Conservation (phyloP, 192 early-diverging fungal genomes). For the Diversispora eburnea region DNA sequence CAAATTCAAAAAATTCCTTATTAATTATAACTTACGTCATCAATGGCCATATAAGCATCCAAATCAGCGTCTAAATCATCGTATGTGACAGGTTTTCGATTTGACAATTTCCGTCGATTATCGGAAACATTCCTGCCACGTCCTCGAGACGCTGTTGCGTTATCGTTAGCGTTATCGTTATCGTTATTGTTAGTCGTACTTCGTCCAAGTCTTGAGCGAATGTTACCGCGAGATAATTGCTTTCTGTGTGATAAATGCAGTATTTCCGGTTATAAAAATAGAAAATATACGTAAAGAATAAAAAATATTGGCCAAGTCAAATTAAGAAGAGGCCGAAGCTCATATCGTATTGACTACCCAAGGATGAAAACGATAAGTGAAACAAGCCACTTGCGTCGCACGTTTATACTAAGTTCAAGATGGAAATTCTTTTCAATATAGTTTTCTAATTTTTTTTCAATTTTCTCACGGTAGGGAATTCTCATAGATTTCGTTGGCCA, state of each 20-base stretch:
- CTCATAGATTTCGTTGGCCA: not conserved
- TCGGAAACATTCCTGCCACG: conserved; percentile 10
- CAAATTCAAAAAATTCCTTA: not conserved
- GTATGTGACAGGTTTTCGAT: conserved; percentile 18
- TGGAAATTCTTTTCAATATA: too few relatives aligned
- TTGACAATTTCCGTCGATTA: not conserved
- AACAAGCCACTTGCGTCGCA: too few relatives aligned
- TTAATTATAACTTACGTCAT: not conserved
- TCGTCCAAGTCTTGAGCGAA: conserved; percentile 18
- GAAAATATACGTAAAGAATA: not conserved
- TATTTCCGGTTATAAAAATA: not conserved
- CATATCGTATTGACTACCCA: too few relatives aligned
- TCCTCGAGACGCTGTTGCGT: not conserved
- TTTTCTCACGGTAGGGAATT: not conserved
- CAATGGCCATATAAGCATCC: conserved; percentile 30
- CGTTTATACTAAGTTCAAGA: too few relatives aligned
- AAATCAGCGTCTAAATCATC: conserved; percentile 30
- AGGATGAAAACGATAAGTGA: too few relatives aligned
- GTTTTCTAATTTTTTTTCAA: not conserved
- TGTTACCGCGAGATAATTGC: conserved; percentile 6
- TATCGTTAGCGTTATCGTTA: too few relatives aligned
- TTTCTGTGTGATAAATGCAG: not conserved
- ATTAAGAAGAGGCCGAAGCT: not conserved
- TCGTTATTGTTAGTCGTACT: not conserved
- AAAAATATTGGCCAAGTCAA: not conserved